phyloP scores from a whole-genome alignment of 1,139 yeast species.

The Arxiozyma slooffiae region DNA sequence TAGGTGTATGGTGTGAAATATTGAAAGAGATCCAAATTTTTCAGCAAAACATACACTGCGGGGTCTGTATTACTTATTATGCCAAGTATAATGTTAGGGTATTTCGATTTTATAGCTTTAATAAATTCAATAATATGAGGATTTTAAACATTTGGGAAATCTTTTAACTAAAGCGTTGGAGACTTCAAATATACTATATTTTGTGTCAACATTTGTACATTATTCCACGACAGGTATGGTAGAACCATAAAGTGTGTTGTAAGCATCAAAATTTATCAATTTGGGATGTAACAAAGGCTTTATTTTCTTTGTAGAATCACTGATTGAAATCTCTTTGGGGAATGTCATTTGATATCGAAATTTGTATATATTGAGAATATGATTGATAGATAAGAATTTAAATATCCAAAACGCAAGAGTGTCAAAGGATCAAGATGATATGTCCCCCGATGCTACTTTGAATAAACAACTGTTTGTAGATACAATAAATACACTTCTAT shows the following conservation, averaged over 20 bases:
- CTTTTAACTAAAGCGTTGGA: conserved; percentile 25
- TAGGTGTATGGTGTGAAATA: conserved; percentile 37
- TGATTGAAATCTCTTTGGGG: conserved; percentile 13
- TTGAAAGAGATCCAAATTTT: conserved; percentile 35
- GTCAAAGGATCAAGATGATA: too few species aligned
- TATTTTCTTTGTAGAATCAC: conserved; percentile 7
- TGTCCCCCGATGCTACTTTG: neutral
- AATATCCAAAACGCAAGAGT: neutral
- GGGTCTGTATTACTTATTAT: conserved; percentile 56
- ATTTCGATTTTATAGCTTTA: conserved; percentile 27
- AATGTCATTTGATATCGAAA: conserved; percentile 9
- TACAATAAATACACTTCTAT: neutral
- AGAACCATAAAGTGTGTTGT: conserved; percentile 55
- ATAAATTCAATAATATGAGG: conserved; percentile 47
- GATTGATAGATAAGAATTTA: neutral
- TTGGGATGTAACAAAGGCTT: conserved; percentile 33
- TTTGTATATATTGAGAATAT: neutral
- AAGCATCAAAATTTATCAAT: conserved; percentile 55
- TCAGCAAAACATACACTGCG: conserved; percentile 37
- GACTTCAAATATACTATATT: conserved; percentile 37
- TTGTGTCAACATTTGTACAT: conserved; percentile 40
- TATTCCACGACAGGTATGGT: conserved; percentile 43
- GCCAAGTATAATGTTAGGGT: conserved; percentile 34
- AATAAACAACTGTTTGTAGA: too few species aligned
- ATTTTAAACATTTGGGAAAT: conserved; percentile 29